Evolutionary conservation across 2,329 filamentous ascomycete species (phyloP).

Genomic region (Daldinia sp.): DNA sequence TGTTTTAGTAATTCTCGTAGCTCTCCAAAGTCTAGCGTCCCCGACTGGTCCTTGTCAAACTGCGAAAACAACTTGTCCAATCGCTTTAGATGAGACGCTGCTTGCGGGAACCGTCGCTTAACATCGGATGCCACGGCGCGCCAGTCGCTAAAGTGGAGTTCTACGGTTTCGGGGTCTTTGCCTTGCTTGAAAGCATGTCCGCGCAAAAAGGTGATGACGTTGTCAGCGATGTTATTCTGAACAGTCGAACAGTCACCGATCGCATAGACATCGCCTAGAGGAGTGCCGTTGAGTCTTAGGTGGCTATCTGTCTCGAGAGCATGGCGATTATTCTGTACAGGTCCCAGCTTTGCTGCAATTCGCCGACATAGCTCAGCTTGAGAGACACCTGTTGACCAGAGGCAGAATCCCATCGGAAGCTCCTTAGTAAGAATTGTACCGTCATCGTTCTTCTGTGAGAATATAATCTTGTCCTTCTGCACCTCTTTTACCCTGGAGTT

Average conservation of each 20-base stretch:
- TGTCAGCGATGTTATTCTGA: constrained; percentile 94
- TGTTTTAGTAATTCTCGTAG: constrained; percentile 86
- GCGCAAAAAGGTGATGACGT: constrained; percentile 89
- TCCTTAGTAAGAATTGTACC: constrained; percentile 86
- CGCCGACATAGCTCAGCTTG: constrained; percentile 83
- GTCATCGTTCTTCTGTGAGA: constrained; percentile 80
- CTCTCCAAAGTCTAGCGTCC: constrained; percentile 93
- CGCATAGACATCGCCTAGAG: constrained; percentile 93
- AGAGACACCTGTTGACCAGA: constrained; percentile 96
- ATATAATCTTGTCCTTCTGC: constrained; percentile 81
- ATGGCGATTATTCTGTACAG: constrained; percentile 83
- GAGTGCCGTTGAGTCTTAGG: constrained; percentile 86
- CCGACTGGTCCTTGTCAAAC: constrained; percentile 92
- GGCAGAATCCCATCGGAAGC: constrained; percentile 91
- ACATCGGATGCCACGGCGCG: constrained; percentile 83
- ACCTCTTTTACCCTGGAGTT: constrained; percentile 95
- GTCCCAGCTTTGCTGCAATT: constrained; percentile 78
- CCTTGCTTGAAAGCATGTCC: constrained; percentile 91
- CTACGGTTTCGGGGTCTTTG: constrained; percentile 86
- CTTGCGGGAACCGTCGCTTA: constrained; percentile 89
- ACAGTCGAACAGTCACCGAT: constrained; percentile 97
- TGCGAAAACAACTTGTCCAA: constrained; percentile 90
- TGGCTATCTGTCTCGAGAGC: constrained; percentile 95
- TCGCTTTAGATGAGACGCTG: constrained; percentile 83
- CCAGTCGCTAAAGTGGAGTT: constrained; percentile 90